These are phyloP conservation scores for Graphiopsis chlorocephala DNA, from an alignment of 2,329 filamentous ascomycete species.

Conservation along the genomic window DNA sequence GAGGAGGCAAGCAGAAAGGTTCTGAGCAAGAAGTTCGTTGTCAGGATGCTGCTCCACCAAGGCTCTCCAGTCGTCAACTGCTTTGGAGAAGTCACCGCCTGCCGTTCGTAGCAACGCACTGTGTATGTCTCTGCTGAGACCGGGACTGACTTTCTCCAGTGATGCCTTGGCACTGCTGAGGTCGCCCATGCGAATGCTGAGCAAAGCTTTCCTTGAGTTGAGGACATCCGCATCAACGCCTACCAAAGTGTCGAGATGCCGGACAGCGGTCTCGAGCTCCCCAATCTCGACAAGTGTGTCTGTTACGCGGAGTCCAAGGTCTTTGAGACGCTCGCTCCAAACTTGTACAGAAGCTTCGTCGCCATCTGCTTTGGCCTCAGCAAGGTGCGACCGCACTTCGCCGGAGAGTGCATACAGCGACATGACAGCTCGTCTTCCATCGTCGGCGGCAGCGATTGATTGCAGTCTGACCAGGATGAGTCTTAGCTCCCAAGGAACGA, in stretches of 20 bases:
- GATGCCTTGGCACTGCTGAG: constrained; percentile 44
- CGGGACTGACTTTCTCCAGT: constrained; percentile 20
- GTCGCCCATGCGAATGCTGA: constrained; percentile 79
- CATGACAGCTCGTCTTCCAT: constrained; percentile 78
- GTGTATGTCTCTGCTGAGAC: constrained; percentile 47
- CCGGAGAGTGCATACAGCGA: constrained; percentile 78
- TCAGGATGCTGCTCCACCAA: constrained; percentile 48
- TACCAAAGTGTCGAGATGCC: constrained; percentile 65
- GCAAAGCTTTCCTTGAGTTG: constrained; percentile 52
- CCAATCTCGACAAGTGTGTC: constrained; percentile 80
- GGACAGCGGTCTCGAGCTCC: constrained; percentile 73
- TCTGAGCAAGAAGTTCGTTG: constrained; percentile 74
- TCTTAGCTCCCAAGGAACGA: constrained; percentile 85
- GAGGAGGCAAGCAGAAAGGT: constrained; percentile 77
- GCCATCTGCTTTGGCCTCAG: constrained; percentile 42
- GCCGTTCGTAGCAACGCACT: constrained; percentile 73
- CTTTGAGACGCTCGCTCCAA: constrained; percentile 71
- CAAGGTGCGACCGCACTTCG: constrained; percentile 30
- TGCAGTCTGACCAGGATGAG: constrained; percentile 80
- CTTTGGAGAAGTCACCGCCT: constrained; percentile 67
- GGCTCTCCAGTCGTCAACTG: constrained; percentile 59
- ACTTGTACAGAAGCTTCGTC: constrained; percentile 57
- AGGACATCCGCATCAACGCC: constrained; percentile 43
- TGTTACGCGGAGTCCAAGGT: constrained; percentile 66
- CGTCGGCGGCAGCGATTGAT: constrained; percentile 81